Evolutionary conservation across 495 filamentous ascomycete genomes (phyloP).

Genomic region (Talaromyces stipitatus): DNA sequence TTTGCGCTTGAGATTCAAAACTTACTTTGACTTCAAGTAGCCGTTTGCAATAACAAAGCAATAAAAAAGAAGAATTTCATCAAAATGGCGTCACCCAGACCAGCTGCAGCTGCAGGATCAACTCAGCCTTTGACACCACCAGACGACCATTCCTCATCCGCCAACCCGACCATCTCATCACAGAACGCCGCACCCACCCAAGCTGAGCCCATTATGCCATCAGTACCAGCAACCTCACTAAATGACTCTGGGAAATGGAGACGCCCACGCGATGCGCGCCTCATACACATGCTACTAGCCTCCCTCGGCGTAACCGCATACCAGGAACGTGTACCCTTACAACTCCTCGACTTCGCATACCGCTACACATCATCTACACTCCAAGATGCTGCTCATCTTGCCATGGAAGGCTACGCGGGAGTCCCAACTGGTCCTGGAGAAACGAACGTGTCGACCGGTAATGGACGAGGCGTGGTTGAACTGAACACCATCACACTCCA

Average conservation of each 20-base stretch:
- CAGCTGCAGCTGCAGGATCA: constrained; percentile 25
- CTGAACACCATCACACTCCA: constrained; percentile 44
- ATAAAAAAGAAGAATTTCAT: neutral
- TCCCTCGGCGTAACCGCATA: constrained; percentile 82
- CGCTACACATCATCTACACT: constrained; percentile 54
- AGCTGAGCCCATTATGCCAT: constrained; percentile 22
- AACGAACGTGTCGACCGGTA: constrained; percentile 6
- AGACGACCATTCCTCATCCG: constrained; percentile 28
- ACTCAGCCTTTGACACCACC: constrained; percentile 40
- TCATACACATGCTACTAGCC: constrained; percentile 85
- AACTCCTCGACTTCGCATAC: constrained; percentile 96
- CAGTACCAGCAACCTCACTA: constrained; percentile 45
- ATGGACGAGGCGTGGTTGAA: constrained; percentile 24
- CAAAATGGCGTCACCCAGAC: constrained; percentile 37
- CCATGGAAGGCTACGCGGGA: constrained; percentile 44
- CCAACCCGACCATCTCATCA: constrained; percentile 10
- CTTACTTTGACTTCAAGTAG: neutral
- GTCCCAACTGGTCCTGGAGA: constrained; percentile 10
- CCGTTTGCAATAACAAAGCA: neutral
- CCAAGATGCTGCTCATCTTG: constrained; percentile 45
- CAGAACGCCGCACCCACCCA: constrained; percentile 18
- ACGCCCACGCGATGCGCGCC: constrained; percentile 82
- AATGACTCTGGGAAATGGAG: constrained; percentile 56
- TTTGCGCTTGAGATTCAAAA: neutral
- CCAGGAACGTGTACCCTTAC: constrained; percentile 88